These are phyloP conservation scores for Thraustochytrium sp. DNA, from an alignment of 352 stramenopile genomes.

Conservation along the genomic window DNA sequence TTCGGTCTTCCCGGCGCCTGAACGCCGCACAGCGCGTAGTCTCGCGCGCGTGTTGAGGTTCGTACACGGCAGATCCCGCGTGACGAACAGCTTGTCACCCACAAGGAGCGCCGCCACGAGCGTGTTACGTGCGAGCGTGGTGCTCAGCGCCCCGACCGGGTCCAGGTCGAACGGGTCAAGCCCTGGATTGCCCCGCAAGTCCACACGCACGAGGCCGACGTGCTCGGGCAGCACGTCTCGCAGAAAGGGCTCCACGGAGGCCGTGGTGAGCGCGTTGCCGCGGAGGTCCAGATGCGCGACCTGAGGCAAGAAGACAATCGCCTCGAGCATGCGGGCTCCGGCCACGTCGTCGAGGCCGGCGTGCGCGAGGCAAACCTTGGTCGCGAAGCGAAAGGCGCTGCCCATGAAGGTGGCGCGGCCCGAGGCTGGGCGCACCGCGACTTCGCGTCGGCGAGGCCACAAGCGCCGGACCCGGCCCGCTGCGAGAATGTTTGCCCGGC, in stretches of 20 bases:
- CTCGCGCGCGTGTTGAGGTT: too few species aligned
- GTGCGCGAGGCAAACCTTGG: neutral
- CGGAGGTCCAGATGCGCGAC: neutral
- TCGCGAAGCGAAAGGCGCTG: neutral
- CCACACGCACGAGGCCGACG: neutral
- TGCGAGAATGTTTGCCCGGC: too few species aligned
- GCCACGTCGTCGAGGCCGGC: neutral
- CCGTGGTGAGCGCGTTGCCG: neutral
- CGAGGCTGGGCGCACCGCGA: neutral
- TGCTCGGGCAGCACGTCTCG: neutral
- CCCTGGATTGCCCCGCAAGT: neutral
- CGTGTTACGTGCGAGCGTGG: neutral
- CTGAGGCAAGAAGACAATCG: neutral
- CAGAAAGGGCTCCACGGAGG: neutral
- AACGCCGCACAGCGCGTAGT: too few species aligned
- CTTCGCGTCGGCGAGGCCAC: neutral
- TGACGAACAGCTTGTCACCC: too few species aligned
- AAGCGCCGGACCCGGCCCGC: neutral
- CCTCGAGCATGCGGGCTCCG: neutral
- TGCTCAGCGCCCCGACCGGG: neutral
- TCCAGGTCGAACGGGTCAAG: neutral
- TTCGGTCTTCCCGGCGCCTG: too few species aligned
- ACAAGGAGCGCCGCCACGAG: neutral
- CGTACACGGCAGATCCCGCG: too few species aligned
- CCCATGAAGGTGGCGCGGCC: neutral